Evolutionary conservation across 73 alveolate genomes (phyloP).

Genomic region (Paramecium primaurelia): DNA sequence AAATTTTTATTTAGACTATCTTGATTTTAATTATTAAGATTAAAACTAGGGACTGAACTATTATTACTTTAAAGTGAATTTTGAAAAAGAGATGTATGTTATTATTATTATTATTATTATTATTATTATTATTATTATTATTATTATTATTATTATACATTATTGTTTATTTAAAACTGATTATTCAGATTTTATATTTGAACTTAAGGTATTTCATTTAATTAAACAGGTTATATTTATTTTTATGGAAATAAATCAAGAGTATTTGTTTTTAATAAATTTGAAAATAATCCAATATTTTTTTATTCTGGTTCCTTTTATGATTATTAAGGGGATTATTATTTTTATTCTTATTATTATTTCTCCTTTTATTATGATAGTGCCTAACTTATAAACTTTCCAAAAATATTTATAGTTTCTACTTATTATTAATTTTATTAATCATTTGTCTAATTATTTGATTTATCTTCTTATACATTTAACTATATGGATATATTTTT

Average conservation of each 20-base stretch:
- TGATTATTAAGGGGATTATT: background rate
- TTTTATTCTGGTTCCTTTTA: background rate
- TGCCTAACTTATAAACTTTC: background rate
- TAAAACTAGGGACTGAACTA: background rate
- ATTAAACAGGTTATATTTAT: background rate
- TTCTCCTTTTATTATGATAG: background rate
- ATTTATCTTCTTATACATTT: background rate
- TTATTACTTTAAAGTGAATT: background rate
- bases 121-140: too few relatives aligned
- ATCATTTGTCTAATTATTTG: background rate
- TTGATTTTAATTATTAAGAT: background rate
- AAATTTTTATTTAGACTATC: background rate
- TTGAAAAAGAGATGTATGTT: background rate
- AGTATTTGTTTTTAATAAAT: background rate
- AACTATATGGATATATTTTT: background rate
- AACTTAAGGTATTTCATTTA: background rate
- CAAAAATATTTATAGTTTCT: background rate
- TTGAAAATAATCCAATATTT: background rate
- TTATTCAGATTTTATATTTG: background rate
- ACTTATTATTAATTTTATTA: background rate
- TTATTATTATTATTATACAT: background rate
- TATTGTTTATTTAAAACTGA: background rate
- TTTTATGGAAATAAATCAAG: background rate
- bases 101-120: background rate
- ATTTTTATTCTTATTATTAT: background rate